Base-by-base conservation (phyloP, 228 moss, liverwort and hornwort species). In the Sphagnum magellanicum region DNA sequence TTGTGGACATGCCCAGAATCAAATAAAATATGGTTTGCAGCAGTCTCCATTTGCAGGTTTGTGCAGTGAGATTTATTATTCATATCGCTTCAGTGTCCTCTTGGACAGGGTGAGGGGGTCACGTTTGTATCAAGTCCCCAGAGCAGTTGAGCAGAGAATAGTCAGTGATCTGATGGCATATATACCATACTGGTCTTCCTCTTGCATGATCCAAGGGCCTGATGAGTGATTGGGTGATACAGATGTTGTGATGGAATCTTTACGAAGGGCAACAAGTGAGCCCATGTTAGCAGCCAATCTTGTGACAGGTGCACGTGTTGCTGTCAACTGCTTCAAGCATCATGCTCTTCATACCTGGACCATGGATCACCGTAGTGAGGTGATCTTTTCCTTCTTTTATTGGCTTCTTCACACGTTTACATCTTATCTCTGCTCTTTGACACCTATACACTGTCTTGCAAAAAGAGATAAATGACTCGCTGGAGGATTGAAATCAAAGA, bases 241-340 rank as follows among this genome's bases (percentile, higher is more conserved):
- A 98, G 94, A 94, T 84, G 71, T 81, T 70, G 12, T 98, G 13
- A 78, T 92, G 68, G 89, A 90, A 63, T 84, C 90, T 48, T 67
- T 98, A 63, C 79, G 77, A 74, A 82, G 91, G 74, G 94, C 92
- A 5, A 77, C 85, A 48, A 75, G 73, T 50, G 79, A 87, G 17
- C 94, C 94, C 74, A 71, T 81, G 57, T 57, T 74, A 65, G 68
- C 81, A 51, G 86, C 94, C 63, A 98, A 98, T 75, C 82, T 87
- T 73, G 86, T 92, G 13, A 98, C 94, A 70, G 84, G 98, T 67
- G 77, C 86, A 67, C 87, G 98, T 63, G 81, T 88, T 66, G 92
- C 84, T 71, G 94, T 81, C 5, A 98, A 98, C 80, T 73, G 74
- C 59, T 98, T 98, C 73, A 83, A 87, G 73, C 84, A 94, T 70